These are phyloP conservation scores for Mucuna pruriens DNA, from an alignment of 306 rosid species.

Conservation along the genomic window DNA sequence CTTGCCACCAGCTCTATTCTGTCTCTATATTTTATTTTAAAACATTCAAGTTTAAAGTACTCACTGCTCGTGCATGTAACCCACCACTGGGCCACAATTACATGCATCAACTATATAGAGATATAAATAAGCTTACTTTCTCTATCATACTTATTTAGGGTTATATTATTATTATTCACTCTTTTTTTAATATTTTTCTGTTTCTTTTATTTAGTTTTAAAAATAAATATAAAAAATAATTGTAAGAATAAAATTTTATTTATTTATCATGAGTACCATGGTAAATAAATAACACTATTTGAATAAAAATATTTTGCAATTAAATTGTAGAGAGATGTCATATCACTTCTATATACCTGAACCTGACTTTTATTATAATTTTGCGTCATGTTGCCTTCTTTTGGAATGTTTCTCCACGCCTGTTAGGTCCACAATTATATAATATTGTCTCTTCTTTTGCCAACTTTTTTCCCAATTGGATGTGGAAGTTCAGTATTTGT, in stretches of 20 bases:
- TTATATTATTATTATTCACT: no score
- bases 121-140: not conserved
- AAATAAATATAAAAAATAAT: no score
- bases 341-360: not conserved
- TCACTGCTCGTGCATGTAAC: not conserved
- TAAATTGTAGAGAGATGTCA: not conserved
- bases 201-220: no score
- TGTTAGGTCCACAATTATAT: conserved; percentile 9
- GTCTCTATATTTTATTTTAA: not conserved
- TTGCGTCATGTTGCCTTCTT: not conserved
- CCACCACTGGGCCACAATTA: conserved; percentile 7
- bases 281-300: not conserved
- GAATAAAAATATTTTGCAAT: not conserved
- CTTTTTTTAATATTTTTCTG: no score
- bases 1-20: conserved; percentile 2
- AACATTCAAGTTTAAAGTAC: not conserved
- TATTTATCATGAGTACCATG: not conserved
- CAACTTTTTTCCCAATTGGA: not conserved
- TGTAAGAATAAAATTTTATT: not conserved
- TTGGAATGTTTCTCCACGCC: conserved; percentile 24
- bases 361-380: not conserved
- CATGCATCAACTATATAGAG: not conserved
- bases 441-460: not conserved
- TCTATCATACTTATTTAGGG: no score
- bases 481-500: not conserved